Evolutionary conservation across 176 grass and related monocot species (phyloP), one percentile per base, ranked within the genome.

Genomic region (Raddia distichophylla): DNA sequence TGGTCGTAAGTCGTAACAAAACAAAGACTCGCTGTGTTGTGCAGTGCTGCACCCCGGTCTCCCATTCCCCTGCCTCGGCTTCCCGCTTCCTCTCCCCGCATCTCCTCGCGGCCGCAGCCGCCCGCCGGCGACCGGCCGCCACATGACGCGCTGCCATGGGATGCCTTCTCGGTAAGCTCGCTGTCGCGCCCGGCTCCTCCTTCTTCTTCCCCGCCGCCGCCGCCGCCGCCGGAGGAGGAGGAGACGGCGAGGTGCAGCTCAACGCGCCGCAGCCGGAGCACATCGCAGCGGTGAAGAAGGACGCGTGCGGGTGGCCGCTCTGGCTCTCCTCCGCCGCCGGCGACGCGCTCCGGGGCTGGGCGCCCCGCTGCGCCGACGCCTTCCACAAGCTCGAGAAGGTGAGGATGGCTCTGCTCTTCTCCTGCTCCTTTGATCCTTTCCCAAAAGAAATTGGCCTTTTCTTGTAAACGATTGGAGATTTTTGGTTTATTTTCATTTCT

Each of bases 351-450:
- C n/a, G 5, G 11, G 93, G 97, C 5, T 96, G 89, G 89, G 10
- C 73, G 48, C 97, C 97, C n/a, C 97, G 97, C 83, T 60, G 87
- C 60, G 97, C 97, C 66, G 85, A 93, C 83, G 83, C 93, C 60
- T 99, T 94, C 86, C 81, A 87, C 42, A 99, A 91, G 86, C 82
- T 99, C 11, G 89, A 99, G 82, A 99, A 96, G 97, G 97, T 99
- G 74, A 66, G 55, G 9, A 27, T 8, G 40, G 45, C 40, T 60
- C 27, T 50, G 16, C 9, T 15, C 6, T 15, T 19, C 60, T 20
- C 19, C 9, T 19, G 3, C 7, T 46, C 17, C 61, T 32, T 42
- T 82, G 22, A 56, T 80, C 4, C 55, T 76, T 57, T 50, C 37
- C 57, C 67, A 20, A 13, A 80, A 75, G 52, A 52, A 12, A 5